These are phyloP conservation scores for Nicotiana sylvestris DNA, from an alignment of 257 asterid species.

Conservation along the genomic window DNA sequence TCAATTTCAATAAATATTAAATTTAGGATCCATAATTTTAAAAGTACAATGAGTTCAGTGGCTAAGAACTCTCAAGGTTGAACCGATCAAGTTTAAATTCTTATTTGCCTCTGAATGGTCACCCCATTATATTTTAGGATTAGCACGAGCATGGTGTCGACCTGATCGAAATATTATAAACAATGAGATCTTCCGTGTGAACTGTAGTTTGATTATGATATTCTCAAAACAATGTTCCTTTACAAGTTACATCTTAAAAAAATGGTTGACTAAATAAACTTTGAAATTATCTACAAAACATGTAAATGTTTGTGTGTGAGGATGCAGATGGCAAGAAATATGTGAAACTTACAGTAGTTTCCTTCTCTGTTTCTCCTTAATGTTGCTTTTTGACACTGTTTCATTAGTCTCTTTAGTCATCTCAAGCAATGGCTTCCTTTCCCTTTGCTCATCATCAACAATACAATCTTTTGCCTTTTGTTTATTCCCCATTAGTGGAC, in stretches of 20 bases:
- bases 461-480: slow-evolving; percentile 5
- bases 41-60: too few species aligned
- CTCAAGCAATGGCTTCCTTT: slow-evolving; percentile 68
- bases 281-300: not conserved
- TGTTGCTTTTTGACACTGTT: slow-evolving; percentile 31
- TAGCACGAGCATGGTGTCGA: not conserved
- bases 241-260: not conserved
- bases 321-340: not conserved
- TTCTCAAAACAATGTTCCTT: not conserved
- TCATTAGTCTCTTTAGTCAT: slow-evolving; percentile 38
- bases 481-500: slow-evolving; percentile 11
- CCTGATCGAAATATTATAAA: not conserved
- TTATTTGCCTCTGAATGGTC: too few species aligned
- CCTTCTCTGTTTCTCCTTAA: slow-evolving; percentile 54
- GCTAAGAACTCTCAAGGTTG: too few species aligned
- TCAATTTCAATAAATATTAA: too few species aligned
- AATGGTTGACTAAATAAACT: not conserved
- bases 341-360: slow-evolving; percentile 46
- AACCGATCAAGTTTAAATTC: too few species aligned
- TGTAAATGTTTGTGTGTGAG: too few species aligned
- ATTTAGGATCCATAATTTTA: too few species aligned
- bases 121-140: not conserved
- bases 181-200: not conserved
- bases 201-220: not conserved
- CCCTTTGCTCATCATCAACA: slow-evolving; percentile 45